Base-by-base conservation (phyloP, 1,284 basidiomycete genomes). In the Testicularia cyperi region DNA sequence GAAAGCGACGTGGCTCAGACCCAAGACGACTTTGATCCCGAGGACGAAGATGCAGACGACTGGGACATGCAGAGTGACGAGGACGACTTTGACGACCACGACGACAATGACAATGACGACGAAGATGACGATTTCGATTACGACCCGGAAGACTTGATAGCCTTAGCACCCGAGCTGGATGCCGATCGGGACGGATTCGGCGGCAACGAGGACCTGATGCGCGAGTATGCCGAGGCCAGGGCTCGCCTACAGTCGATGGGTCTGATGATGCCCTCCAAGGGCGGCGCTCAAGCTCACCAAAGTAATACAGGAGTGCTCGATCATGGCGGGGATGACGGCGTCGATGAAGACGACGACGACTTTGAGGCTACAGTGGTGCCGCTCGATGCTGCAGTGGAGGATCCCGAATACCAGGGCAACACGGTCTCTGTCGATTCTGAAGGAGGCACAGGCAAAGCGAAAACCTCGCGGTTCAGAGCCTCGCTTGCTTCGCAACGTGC, bases 1-100 rank as follows among this genome's bases (percentile, higher is more conserved):
- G 72, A 92, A 87, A 77, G 91, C 15, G 41, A 56, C 16, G 30
- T n/a, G n/a, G n/a, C n/a, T n/a, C n/a, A n/a, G n/a, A n/a, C n/a
- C n/a, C n/a, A 61, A 2, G 48, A 37, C 6, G 38, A 42, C 6
- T 30, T 25, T 16, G 51, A 34, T 9, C 44, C 38, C 10, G 45
- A 45, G 16, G 27, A 31, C 5, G 44, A 44, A 10, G 27, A 35
- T 16, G 38, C 31, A 12, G 43, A 37, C 12, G 47, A 45, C 5
- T 30, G 9, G 15, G 54, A 45, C n/a, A 36, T 35, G 6, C 38
- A 40, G 21, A 35, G 25, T 87, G 78, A 90, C 86, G 54, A 91
- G 83, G 66, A 88, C 87, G 21, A 88, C 87, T 64, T 91, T 83
- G 81, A 65, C 4, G 61, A 55, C 6, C 44, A 46, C 16, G 46